Conservation (phyloP, 2,329 filamentous ascomycete genomes). For the Drechslerella dactyloides region DNA sequence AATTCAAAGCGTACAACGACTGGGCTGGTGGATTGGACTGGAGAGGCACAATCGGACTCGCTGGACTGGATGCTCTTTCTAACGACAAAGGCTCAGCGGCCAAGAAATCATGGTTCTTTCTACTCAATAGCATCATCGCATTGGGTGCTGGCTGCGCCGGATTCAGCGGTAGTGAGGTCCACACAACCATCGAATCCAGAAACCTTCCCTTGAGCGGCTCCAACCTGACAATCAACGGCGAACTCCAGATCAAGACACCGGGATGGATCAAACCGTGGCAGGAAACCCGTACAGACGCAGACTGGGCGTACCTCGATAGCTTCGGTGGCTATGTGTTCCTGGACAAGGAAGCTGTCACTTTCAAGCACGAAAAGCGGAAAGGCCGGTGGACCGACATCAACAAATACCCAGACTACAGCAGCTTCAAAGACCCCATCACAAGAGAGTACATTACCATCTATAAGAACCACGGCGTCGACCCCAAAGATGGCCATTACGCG, state of each 20-base stretch:
- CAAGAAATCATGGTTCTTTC: conserved; percentile 52
- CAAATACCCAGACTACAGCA: conserved; percentile 48
- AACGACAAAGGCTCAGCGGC: conserved; percentile 43
- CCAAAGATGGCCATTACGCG: conserved; percentile 35
- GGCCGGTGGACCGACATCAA: conserved; percentile 51
- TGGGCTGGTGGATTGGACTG: conserved; percentile 51
- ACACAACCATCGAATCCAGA: conserved; percentile 48
- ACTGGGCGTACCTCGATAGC: conserved; percentile 50
- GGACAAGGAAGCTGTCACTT: conserved; percentile 39
- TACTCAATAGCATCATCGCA: conserved; percentile 49
- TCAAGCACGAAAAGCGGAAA: conserved; percentile 41
- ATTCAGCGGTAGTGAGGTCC: conserved; percentile 34
- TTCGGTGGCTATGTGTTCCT: conserved; percentile 50
- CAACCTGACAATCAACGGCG: conserved; percentile 45
- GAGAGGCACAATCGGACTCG: conserved; percentile 37
- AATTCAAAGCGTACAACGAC: conserved; percentile 44
- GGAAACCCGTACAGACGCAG: conserved; percentile 20
- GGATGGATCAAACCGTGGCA: conserved; percentile 46
- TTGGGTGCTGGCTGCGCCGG: conserved; percentile 44
- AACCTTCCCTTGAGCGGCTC: conserved; percentile 33
- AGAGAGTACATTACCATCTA: conserved; percentile 51
- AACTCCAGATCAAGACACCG: conserved; percentile 26
- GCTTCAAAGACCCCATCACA: conserved; percentile 29
- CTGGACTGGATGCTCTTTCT: conserved; percentile 49
- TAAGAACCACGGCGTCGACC: conserved; percentile 47